Evolutionary conservation across 176 grass and related monocot genomes (phyloP), one percentile per base, ranked within the genome.

Genomic region (Echinochloa phyllopogon): DNA sequence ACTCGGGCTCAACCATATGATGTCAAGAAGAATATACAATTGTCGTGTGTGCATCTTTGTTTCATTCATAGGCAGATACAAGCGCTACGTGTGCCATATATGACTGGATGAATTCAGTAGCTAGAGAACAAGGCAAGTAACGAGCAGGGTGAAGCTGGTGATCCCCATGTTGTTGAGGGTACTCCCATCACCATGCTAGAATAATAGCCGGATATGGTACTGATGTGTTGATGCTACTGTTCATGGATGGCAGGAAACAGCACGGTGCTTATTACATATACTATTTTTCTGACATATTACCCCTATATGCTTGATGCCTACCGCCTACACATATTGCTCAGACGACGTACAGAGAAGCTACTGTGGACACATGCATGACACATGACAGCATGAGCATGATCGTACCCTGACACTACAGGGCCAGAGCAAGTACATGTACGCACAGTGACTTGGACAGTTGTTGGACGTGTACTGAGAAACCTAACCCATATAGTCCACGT

Each of bases 351-450:
- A 29, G 33, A 29, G 33, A 23, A 23, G 9, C 20, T 23, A 11
- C 48, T 37, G 72, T 66, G 38, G 58, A 67, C n/a, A 69, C 57
- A 75, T 44, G 74, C 20, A 50, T 21, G 1, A 7, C 43, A 45
- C 43, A 45, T 9, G 43, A 8, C 6, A 69, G 38, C 43, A 16
- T 79, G 75, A 61, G 29, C 29, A 33, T 33, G 29, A 33, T 33
- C 29, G 18, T 21, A 55, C 67, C 45, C 27, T 80, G 70, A 80
- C 77, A 42, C 52, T 56, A 21, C 75, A 41, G 49, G 85, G 75
- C 66, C 49, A 74, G 70, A 82, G 78, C 70, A 87, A 67, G 77
- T 57, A 57, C 62, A 41, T 40, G 20, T 49, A 65, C 61, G 38
- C 65, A 52, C 63, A 41, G 68, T 82, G 72, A 63, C 64, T 64